Evolutionary conservation across 805 yeast genomes (phyloP), one percentile per base, ranked within the genome.

Genomic region (Komagataella phaffii): DNA sequence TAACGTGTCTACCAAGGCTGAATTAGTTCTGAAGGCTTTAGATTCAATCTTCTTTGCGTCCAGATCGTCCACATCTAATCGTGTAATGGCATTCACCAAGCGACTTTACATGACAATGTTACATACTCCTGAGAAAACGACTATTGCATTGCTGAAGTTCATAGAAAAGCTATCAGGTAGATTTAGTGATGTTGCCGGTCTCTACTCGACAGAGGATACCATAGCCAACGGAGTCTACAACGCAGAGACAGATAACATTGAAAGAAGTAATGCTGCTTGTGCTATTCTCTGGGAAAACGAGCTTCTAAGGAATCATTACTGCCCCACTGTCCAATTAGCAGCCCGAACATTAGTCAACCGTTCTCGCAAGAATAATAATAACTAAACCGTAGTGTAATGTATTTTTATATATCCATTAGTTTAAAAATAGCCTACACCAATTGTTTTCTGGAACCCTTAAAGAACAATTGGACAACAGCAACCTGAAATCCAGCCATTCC

Each of bases 241-340:
- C 24, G 72, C 83, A 57, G 88, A 81, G 49, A 75, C 75, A 10
- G 77, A 77, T 51, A 81, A 78, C 48, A 79, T 87, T 8, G 87
- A 84, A 57, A 79, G 91, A 62, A 72, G 86, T 57, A 90, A 93
- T 61, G 77, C 95, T 1, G 91, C 84, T 46, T 93, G 91, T 17
- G 95, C 97, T 1, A 84, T 89, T 0, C 67, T 91, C 43, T 93
- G 96, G 96, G 99, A 93, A 61, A 79, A 81, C 50, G 82, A 82
- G 5, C 66, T 91, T 45, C 69, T 93, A 52, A 84, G 83, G 53
- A 79, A 81, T 55, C 98, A 93, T 65, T 93, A 87, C 62, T 79
- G 88, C 54, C 95, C 96, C 2, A 67, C 77, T 53, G 87, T 90
- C n/a, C 75, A 81, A 19, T 83, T 82, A 58, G 90, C 88, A 14